These are phyloP conservation scores for Xylaria telfairii DNA, from an alignment of 495 filamentous ascomycete genomes.

Conservation along the genomic window DNA sequence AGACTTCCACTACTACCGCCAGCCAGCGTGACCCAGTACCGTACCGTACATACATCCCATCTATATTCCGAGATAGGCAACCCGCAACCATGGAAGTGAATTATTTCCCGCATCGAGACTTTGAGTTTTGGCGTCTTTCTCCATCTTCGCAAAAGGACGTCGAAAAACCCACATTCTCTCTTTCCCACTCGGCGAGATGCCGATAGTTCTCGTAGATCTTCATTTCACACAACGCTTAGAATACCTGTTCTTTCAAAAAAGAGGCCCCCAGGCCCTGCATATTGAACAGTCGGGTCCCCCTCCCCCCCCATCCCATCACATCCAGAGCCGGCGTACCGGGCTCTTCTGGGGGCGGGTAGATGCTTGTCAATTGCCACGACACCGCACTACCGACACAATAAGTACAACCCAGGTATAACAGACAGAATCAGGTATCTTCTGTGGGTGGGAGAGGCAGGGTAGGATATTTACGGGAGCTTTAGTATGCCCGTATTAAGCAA, in stretches of 20 bases:
- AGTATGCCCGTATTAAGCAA: not conserved
- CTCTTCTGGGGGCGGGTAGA: slow-evolving; percentile 10
- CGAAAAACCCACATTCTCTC: not conserved
- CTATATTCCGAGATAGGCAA: not conserved
- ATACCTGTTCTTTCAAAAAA: not conserved
- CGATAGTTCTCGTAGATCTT: slow-evolving; percentile 44
- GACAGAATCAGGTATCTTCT: not conserved
- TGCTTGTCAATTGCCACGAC: not conserved
- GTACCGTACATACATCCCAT: too few relatives aligned
- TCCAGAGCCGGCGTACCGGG: slow-evolving; percentile 11
- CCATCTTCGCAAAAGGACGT: not conserved
- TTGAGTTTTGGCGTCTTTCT: not conserved
- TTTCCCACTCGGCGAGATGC: slow-evolving; percentile 35
- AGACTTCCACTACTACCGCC: not conserved
- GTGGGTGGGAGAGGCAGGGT: not conserved
- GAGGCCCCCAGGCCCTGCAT: not conserved
- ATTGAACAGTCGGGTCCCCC: not conserved
- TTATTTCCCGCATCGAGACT: slow-evolving; percentile 9
- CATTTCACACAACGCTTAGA: slow-evolving; percentile 28
- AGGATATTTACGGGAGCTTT: not conserved
- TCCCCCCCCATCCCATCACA: not conserved
- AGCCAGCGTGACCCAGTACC: not conserved
- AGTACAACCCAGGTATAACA: not conserved
- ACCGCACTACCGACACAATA: not conserved
- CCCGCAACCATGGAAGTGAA: not conserved